Evolutionary conservation across 768 basidiomycete genomes (phyloP).

Genomic region (Naganishia randhawae): DNA sequence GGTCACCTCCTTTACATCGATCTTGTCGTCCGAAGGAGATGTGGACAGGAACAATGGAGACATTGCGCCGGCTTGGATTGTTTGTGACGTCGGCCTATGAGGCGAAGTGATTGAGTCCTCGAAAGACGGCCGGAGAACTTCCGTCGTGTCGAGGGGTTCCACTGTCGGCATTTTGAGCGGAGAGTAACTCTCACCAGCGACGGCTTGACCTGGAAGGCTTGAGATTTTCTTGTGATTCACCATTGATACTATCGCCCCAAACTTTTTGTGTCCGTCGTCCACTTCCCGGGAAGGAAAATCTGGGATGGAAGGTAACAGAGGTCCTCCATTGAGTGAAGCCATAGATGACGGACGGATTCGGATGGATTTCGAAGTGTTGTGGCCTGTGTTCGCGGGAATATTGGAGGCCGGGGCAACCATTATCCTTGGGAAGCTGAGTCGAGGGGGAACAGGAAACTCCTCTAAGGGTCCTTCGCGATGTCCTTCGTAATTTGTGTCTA

Average conservation of each 20-base stretch:
- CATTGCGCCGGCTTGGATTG: not conserved
- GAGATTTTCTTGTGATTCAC: constrained; percentile 9
- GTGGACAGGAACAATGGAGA: not conserved
- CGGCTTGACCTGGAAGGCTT: not conserved
- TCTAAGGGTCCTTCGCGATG: not conserved
- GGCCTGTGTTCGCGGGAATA: not conserved
- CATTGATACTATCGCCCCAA: not conserved
- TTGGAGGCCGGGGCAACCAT: not conserved
- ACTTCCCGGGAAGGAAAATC: constrained; percentile 15
- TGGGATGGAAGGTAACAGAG: constrained; percentile 11
- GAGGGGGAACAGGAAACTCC: not conserved
- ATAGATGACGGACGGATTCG: constrained; percentile 8
- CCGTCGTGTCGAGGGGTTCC: not conserved
- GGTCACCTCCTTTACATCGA: not conserved
- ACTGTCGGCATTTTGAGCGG: not conserved
- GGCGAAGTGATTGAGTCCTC: not conserved
- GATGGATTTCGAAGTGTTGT: not conserved
- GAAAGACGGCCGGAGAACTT: not conserved
- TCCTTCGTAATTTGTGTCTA: not conserved
- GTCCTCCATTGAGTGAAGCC: constrained; percentile 14
- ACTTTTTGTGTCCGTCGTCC: not conserved
- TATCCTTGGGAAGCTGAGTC: not conserved
- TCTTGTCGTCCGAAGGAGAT: not conserved
- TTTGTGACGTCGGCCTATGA: not conserved
- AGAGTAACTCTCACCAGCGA: not conserved